These are phyloP conservation scores for Pueraria montana DNA, from an alignment of 306 rosid species.

Conservation along the genomic window DNA sequence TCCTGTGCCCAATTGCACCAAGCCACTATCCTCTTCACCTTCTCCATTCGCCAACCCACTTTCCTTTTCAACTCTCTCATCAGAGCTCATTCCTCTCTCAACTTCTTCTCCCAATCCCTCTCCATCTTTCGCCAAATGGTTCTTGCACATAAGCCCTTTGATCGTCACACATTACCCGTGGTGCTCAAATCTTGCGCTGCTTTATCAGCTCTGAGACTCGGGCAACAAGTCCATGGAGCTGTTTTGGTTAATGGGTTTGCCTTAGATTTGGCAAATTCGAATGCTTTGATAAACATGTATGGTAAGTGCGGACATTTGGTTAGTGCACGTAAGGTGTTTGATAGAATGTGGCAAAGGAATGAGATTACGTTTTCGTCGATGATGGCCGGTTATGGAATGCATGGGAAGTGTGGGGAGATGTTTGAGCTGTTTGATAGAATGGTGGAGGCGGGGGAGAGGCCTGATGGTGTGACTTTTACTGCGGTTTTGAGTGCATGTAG, in stretches of 20 bases:
- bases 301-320: conserved; percentile 60
- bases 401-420: conserved; percentile 63
- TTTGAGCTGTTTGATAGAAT: conserved; percentile 68
- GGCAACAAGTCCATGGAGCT: conserved; percentile 71
- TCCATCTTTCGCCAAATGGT: conserved; percentile 61
- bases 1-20: conserved; percentile 63
- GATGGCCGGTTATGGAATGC: conserved; percentile 72
- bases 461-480: conserved; percentile 66
- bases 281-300: conserved; percentile 74
- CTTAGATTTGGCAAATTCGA: conserved; percentile 63
- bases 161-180: conserved; percentile 60
- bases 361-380: conserved; percentile 65
- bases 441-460: conserved; percentile 64
- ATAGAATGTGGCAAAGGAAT: conserved; percentile 61
- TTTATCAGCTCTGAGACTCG: conserved; percentile 56
- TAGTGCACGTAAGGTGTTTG: conserved; percentile 67
- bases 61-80: conserved; percentile 76
- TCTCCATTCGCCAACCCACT: conserved; percentile 68
- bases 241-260: conserved; percentile 63
- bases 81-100: conserved; percentile 65
- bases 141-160: conserved; percentile 51
- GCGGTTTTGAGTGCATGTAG: conserved; percentile 69
- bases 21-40: conserved; percentile 64
- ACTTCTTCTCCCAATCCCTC: conserved; percentile 62
- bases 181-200: conserved; percentile 74